phyloP scores from a whole-genome alignment of 192 early-diverging fungal genomes.

The Gamsiella multidivaricata region DNA sequence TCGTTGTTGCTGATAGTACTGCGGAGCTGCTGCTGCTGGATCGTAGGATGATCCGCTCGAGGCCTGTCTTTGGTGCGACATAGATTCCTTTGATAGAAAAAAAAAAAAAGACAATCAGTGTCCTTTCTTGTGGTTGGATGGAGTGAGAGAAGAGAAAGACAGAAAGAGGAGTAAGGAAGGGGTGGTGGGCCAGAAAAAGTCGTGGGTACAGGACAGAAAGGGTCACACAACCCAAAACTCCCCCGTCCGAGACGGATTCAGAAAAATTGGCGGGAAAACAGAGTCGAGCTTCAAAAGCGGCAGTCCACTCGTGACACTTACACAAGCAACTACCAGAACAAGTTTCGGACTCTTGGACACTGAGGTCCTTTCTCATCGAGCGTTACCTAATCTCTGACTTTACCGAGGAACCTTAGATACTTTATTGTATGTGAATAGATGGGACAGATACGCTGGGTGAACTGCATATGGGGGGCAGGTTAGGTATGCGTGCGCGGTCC shows the following conservation, averaged over 20 bases:
- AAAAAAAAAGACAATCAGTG: neutral
- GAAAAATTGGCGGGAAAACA: conserved; percentile 12
- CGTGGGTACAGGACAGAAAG: neutral
- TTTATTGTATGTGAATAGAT: too few species aligned
- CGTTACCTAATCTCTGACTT: too few species aligned
- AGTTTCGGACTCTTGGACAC: too few species aligned
- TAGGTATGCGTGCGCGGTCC: neutral
- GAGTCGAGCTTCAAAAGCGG: too few species aligned
- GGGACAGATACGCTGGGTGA: too few species aligned
- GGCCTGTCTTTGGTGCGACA: conserved; percentile 37
- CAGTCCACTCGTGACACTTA: too few species aligned
- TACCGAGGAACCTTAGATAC: too few species aligned
- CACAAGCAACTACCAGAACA: too few species aligned
- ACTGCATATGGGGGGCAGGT: too few species aligned
- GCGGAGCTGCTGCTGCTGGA: conserved; percentile 12
- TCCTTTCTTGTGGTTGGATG: neutral
- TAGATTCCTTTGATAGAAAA: neutral
- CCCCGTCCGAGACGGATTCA: neutral
- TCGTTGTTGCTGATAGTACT: conserved; percentile 25
- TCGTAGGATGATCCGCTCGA: conserved; percentile 32
- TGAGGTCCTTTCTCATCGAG: too few species aligned
- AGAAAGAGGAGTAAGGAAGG: conserved; percentile 9
- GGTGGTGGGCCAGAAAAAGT: neutral
- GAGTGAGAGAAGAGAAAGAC: neutral
- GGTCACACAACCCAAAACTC: too few species aligned